Conservation (phyloP, 805 yeast species). For the Candida maris region DNA sequence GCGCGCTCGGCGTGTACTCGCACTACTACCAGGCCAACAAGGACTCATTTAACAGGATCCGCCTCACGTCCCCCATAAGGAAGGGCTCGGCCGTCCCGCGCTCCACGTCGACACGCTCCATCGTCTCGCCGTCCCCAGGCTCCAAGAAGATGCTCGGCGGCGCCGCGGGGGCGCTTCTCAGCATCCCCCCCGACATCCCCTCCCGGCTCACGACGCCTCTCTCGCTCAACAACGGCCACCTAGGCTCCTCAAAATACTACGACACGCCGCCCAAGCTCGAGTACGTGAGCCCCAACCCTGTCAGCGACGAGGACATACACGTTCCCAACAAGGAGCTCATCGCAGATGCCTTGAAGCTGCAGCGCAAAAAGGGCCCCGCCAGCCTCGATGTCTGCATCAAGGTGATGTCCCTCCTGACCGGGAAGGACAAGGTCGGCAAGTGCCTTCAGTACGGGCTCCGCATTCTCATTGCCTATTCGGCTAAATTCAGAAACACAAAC, state of each 20-base stretch:
- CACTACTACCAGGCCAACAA: slow-evolving; percentile 19
- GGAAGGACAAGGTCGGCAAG: slow-evolving; percentile 72
- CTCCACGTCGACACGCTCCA: slow-evolving; percentile 2
- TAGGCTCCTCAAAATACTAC: background rate
- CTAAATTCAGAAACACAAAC: slow-evolving; percentile 32
- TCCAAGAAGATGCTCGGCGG: background rate
- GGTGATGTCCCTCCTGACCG: slow-evolving; percentile 52
- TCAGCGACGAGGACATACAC: slow-evolving; percentile 15
- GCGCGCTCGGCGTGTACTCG: slow-evolving; percentile 29
- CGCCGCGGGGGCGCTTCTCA: background rate
- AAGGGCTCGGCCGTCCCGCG: slow-evolving; percentile 4
- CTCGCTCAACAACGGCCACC: slow-evolving; percentile 5
- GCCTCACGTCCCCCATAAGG: slow-evolving; percentile 17
- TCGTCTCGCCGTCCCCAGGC: slow-evolving; percentile 1
- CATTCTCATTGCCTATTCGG: slow-evolving; percentile 44
- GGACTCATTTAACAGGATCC: slow-evolving; percentile 11
- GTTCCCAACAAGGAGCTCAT: slow-evolving; percentile 16
- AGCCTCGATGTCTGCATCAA: slow-evolving; percentile 40
- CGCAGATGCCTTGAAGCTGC: slow-evolving; percentile 9
- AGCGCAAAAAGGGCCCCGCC: slow-evolving; percentile 8
- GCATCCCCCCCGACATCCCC: slow-evolving; percentile 6
- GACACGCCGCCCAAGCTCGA: slow-evolving; percentile 13
- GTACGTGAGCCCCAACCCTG: slow-evolving; percentile 16
- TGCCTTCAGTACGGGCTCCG: slow-evolving; percentile 57
- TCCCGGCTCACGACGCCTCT: slow-evolving; percentile 16